Conservation (phyloP, 805 yeast species). For the Tetrapisispora iriomotensis region DNA sequence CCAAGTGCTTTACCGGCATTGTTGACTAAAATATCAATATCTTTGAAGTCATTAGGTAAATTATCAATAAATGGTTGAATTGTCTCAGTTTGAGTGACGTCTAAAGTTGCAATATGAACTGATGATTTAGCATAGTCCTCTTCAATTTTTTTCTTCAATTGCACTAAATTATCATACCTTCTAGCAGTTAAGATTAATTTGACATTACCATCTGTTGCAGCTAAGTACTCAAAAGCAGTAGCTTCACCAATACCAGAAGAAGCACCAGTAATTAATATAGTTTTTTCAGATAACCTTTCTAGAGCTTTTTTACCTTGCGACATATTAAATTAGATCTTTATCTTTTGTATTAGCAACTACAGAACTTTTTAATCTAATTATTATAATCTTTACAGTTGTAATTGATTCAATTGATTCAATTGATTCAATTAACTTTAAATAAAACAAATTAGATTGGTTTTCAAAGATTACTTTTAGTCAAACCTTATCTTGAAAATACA, state of each 20-base stretch:
- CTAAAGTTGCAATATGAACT: conserved; percentile 41
- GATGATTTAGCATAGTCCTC: conserved; percentile 38
- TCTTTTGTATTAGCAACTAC: not conserved
- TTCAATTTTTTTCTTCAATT: conserved; percentile 39
- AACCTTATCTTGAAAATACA: too few species aligned
- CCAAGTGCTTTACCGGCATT: conserved; percentile 82
- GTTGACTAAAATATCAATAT: conserved; percentile 58
- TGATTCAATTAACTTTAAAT: too few species aligned
- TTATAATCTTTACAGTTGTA: too few species aligned
- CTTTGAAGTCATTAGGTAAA: conserved; percentile 51
- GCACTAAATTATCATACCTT: conserved; percentile 51
- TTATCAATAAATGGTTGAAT: conserved; percentile 41
- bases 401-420: too few species aligned
- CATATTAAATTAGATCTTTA: too few species aligned
- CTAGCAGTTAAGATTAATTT: conserved; percentile 72
- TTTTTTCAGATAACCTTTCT: conserved; percentile 69
- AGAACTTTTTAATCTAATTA: not conserved
- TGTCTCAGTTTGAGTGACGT: conserved; percentile 44
- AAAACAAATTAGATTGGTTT: too few species aligned
- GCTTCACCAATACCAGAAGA: conserved; percentile 93
- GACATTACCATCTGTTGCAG: conserved; percentile 57
- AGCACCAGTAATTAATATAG: conserved; percentile 87
- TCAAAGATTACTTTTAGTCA: too few species aligned
- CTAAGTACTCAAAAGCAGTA: conserved; percentile 80
- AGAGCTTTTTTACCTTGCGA: conserved; percentile 69